Evolutionary conservation across 805 yeast species (phyloP).

Genomic region (Sugiyamaella chiloensis): DNA sequence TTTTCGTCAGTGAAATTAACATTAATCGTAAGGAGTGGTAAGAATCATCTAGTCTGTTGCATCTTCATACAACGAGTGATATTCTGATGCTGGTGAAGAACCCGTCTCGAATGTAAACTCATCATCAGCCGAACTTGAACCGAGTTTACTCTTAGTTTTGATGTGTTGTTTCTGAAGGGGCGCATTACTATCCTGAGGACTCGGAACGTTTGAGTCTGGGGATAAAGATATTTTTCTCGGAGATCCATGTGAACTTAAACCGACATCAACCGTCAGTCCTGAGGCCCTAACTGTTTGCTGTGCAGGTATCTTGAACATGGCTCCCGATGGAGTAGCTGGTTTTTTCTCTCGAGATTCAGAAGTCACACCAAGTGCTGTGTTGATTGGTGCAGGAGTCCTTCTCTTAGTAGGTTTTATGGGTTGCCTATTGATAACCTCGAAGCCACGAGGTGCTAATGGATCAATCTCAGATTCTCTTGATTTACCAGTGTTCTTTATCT

Average conservation of each 20-base stretch:
- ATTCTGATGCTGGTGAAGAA: not conserved
- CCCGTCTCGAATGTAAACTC: not conserved
- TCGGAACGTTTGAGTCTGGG: not conserved
- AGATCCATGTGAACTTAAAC: not conserved
- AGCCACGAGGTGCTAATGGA: constrained; percentile 17
- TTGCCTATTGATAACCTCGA: constrained; percentile 23
- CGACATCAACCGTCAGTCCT: not conserved
- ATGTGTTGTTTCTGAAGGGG: not conserved
- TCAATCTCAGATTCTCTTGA: constrained; percentile 2
- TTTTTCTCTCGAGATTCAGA: no score
- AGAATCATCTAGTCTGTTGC: not conserved
- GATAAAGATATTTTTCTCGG: not conserved
- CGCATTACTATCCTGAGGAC: constrained; percentile 4
- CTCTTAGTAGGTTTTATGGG: constrained; percentile 19
- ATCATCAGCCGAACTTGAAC: not conserved
- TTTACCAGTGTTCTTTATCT: not conserved
- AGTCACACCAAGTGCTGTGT: no score
- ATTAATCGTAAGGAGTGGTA: constrained; percentile 3
- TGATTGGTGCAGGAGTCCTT: no score
- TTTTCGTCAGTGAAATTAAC: no score
- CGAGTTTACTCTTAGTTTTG: not conserved
- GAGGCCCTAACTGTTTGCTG: not conserved
- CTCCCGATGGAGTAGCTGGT: constrained; percentile 3
- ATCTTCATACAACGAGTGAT: not conserved
- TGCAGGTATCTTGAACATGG: constrained; percentile 1